Conservation (phyloP, 1,139 yeast genomes). For the Taiozyma onychis region DNA sequence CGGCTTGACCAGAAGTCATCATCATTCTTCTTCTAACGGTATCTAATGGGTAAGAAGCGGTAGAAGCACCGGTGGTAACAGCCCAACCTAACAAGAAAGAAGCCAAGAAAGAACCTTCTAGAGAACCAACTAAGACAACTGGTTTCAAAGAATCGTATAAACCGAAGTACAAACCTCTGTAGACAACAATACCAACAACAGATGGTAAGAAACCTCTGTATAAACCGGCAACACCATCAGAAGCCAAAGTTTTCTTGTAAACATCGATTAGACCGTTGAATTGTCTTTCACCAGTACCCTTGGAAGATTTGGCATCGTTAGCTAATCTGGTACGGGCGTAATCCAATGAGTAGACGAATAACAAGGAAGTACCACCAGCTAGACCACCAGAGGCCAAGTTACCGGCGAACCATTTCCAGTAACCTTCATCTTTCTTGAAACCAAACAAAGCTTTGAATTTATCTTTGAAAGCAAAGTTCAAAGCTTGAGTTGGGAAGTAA, state of each 20-base stretch:
- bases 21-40: constrained; percentile 85
- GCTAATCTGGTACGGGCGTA: constrained; percentile 84
- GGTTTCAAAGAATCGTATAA: constrained; percentile 77
- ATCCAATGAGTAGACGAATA: constrained; percentile 75
- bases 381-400: constrained; percentile 81
- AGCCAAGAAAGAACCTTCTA: constrained; percentile 67
- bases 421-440: constrained; percentile 62
- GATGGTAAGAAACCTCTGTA: constrained; percentile 86
- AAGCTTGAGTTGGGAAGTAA: constrained; percentile 83
- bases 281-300: constrained; percentile 65
- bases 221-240: constrained; percentile 76
- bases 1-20: constrained; percentile 83
- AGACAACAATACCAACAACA: constrained; percentile 72
- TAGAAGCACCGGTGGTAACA: constrained; percentile 74
- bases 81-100: constrained; percentile 76
- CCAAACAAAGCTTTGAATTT: constrained; percentile 75
- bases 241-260: constrained; percentile 68
- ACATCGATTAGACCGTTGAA: constrained; percentile 76
- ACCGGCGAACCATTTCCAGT: constrained; percentile 71
- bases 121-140: constrained; percentile 63
- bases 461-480: constrained; percentile 82
- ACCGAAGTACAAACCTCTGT: constrained; percentile 85
- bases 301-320: constrained; percentile 70
- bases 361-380: constrained; percentile 74
- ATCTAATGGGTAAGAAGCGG: constrained; percentile 78